These are phyloP conservation scores for Cladobotryum protrusum DNA, from an alignment of 2,329 filamentous ascomycete genomes.

Conservation along the genomic window DNA sequence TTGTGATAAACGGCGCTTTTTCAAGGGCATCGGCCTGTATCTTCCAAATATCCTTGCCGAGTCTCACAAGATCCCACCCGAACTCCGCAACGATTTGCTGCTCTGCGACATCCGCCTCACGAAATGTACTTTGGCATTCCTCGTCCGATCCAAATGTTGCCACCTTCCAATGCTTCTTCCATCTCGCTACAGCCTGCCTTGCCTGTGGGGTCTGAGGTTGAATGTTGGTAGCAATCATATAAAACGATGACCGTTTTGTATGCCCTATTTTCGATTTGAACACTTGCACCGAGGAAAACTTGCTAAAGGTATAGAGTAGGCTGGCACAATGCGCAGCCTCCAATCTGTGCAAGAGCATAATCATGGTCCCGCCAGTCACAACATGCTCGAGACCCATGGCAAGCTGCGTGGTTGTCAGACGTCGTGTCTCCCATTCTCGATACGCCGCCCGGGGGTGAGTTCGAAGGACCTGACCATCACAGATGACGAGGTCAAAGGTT, in stretches of 20 bases:
- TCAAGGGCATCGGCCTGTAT: constrained; percentile 28
- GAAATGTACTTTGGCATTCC: constrained; percentile 12
- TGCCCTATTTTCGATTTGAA: constrained; percentile 40
- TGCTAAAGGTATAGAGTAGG: constrained; percentile 32
- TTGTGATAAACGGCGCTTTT: background rate
- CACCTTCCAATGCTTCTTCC: constrained; percentile 34
- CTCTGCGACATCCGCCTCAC: constrained; percentile 5
- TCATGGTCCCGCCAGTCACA: constrained; percentile 40
- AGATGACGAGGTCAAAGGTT: constrained; percentile 39
- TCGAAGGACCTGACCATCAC: constrained; percentile 41
- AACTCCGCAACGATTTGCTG: constrained; percentile 28
- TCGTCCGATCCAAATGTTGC: constrained; percentile 33
- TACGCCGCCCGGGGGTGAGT: constrained; percentile 28
- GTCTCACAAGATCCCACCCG: constrained; percentile 24
- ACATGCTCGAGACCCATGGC: constrained; percentile 41
- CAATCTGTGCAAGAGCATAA: constrained; percentile 43
- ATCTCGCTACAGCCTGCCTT: constrained; percentile 28
- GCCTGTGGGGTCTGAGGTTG: constrained; percentile 27
- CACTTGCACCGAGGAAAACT: constrained; percentile 35
- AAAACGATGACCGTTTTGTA: constrained; percentile 43
- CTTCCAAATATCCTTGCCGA: constrained; percentile 29
- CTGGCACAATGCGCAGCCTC: constrained; percentile 34
- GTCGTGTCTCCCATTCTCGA: constrained; percentile 30
- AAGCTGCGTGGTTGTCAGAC: constrained; percentile 34
- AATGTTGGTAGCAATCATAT: constrained; percentile 43